Conservation (phyloP, 164 flowering plant genomes). For the Kingdonia uniflora region DNA sequence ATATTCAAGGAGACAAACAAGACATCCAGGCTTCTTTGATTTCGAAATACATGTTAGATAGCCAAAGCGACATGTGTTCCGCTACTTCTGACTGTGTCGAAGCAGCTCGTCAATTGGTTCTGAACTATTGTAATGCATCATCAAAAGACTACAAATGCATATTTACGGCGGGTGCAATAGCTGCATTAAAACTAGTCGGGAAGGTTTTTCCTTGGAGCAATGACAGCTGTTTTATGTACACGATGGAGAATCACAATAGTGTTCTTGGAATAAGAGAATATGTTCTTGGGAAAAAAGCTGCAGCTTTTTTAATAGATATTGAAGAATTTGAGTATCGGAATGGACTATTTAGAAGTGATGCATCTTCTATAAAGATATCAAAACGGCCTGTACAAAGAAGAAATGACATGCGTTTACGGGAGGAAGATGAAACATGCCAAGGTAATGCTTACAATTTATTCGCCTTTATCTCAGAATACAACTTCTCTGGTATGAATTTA, state of each 20-base stretch:
- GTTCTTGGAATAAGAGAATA: constrained; percentile 97
- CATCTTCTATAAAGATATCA: constrained; percentile 26
- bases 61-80: constrained; percentile 68
- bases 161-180: constrained; percentile 95
- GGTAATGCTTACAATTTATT: constrained; percentile 48
- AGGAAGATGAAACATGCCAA: constrained; percentile 2
- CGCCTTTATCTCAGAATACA: constrained; percentile 98
- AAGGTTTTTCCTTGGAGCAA: constrained; percentile 90
- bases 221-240: constrained; percentile 71
- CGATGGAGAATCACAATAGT: constrained; percentile 95
- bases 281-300: constrained; percentile 73
- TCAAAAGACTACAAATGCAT: constrained; percentile 76
- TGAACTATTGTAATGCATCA: constrained; percentile 77
- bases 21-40: neutral
- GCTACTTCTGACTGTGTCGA: constrained; percentile 41
- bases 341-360: constrained; percentile 11
- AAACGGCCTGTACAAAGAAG: constrained; percentile 45
- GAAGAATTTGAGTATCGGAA: constrained; percentile 26
- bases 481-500: constrained; percentile 82
- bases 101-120: constrained; percentile 76
- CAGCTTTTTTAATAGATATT: constrained; percentile 67
- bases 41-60: constrained; percentile 35
- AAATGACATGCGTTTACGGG: constrained; percentile 13
- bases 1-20: too few species aligned
- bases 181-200: constrained; percentile 82